Evolutionary conservation across 495 filamentous ascomycete species (phyloP), one percentile per base, ranked within the genome.

Genomic region (Penicillium samsonianum): DNA sequence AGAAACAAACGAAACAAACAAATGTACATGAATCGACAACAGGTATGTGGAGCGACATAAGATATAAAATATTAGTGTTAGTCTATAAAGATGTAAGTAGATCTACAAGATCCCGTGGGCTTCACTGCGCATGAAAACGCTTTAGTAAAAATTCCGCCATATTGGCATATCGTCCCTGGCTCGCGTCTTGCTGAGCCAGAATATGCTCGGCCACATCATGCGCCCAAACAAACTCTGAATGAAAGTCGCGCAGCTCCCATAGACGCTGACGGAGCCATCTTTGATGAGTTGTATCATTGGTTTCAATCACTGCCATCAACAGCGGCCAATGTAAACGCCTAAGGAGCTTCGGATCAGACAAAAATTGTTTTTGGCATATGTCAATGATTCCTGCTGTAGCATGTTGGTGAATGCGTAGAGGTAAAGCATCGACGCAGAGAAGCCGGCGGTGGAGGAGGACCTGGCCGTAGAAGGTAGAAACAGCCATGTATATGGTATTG

Each of bases 401-500:
- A 25, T 75, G 68, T 2, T 65, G 67, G 6, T 74, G 67, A 22
- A 79, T 40, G 7, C 63, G 51, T 3, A 66, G 57, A 2, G 71
- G 73, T 2, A 63, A 51, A 6, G 41, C 45, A 16, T 61, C 50
- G 7, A 62, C 60, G 22, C 59, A 65, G 7, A 77, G 67, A 0
- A 77, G 61, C 10, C 79, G 70, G 30, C 75, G 78, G 45, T 78
- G 70, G 42, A 77, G 73, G 4, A 82, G 61, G 3, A 73, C 60
- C 43, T 78, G 69, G 3, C 72, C 71, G 45, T 80, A 76, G 42
- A 77, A 80, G 19, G 71, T 73, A 41, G 67, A 70, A 7, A 77
- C 76, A 23, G 73, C 78, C 72, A 78, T 78, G 31, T 78, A 74
- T 25, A 79, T 71, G n/a, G 78, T 82, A 55, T 73, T 69, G 20